Percentiles rank a stretch among this genome's conserved stretches.
These are phyloP conservation scores for Astraeus odoratus DNA, from an alignment of 768 basidiomycete genomes.

Conservation along the genomic window DNA sequence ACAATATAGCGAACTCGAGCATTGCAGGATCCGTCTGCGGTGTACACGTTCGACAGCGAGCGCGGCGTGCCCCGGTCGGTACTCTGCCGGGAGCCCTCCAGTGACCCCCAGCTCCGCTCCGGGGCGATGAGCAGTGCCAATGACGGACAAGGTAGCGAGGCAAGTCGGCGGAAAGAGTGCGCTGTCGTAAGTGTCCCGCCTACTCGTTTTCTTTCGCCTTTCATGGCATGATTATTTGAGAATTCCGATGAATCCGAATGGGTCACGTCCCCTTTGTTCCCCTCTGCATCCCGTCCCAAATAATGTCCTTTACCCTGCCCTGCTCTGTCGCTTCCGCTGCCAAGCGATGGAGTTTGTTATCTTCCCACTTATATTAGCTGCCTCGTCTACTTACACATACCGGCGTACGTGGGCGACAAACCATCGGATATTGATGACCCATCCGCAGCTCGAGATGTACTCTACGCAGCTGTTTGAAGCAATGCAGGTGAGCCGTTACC, in stretches of 20 bases:
- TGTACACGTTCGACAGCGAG: conserved; percentile 60
- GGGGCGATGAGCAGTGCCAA: too few species aligned
- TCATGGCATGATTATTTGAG: neutral
- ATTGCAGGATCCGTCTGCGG: conserved; percentile 30
- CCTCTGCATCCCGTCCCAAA: too few species aligned
- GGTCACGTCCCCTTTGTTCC: too few species aligned
- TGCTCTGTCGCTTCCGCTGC: too few species aligned
- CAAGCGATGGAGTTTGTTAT: too few species aligned
- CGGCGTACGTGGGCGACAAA: neutral
- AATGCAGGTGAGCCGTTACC: conserved; percentile 69
- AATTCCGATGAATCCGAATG: neutral
- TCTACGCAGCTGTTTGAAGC: conserved; percentile 57
- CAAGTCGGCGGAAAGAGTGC: conserved; percentile 37
- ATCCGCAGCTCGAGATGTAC: conserved; percentile 51
- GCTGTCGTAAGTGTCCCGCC: conserved; percentile 38
- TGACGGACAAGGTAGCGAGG: neutral
- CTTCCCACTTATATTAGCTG: too few species aligned
- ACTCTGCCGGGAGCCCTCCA: conserved; percentile 41
- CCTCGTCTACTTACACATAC: neutral
- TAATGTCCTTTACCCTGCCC: too few species aligned
- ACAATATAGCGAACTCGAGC: neutral
- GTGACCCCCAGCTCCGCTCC: neutral
- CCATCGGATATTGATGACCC: neutral
- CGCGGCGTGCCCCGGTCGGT: conserved; percentile 50
- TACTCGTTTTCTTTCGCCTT: neutral